These are phyloP conservation scores for Forsythia suspensa DNA, from an alignment of 257 asterid species.

Conservation along the genomic window DNA sequence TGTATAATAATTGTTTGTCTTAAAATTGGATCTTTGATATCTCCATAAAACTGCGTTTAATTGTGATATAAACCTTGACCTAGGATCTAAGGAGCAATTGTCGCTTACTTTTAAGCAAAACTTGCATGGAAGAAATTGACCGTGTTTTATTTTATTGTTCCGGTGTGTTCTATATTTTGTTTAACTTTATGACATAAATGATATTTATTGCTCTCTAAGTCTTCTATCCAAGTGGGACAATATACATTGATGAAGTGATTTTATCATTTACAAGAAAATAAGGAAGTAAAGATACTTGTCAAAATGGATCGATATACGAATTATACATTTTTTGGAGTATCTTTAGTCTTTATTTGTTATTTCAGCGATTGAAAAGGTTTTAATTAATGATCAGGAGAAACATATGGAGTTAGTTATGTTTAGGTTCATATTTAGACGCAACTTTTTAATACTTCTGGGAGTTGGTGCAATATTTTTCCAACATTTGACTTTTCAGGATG, in stretches of 20 bases:
- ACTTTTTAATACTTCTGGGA: neutral
- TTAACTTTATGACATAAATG: neutral
- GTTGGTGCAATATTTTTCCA: neutral
- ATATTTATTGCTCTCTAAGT: neutral
- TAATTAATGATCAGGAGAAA: neutral
- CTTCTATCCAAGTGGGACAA: neutral
- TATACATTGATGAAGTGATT: neutral
- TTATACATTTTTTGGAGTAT: neutral
- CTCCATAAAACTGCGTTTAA: neutral
- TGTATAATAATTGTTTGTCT: neutral
- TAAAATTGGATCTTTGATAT: neutral
- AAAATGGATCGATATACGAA: neutral
- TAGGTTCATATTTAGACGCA: neutral
- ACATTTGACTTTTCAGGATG: neutral
- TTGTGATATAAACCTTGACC: neutral
- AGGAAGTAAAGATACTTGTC: neutral
- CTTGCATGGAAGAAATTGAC: neutral
- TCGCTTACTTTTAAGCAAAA: neutral
- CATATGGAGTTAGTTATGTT: neutral
- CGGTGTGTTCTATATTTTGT: neutral
- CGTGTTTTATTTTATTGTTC: neutral
- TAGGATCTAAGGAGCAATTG: neutral
- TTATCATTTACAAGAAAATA: neutral
- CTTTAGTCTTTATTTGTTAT: neutral
- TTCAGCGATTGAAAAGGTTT: neutral